Conservation (phyloP, 2,329 filamentous ascomycete species). For the Cordyceps cateniannulata region DNA sequence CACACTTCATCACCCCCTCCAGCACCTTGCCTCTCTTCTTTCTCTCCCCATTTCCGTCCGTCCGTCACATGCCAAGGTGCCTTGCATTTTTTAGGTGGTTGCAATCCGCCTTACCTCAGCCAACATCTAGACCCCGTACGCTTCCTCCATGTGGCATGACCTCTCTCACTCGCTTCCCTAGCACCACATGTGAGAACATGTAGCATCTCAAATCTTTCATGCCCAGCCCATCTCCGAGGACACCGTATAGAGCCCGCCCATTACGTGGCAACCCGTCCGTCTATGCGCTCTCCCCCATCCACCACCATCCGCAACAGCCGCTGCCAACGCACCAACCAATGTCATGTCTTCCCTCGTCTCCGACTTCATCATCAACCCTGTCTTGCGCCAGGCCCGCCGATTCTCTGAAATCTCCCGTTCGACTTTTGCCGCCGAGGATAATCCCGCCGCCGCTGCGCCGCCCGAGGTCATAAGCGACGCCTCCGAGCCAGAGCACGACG, state of each 20-base stretch:
- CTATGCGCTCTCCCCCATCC: not conserved
- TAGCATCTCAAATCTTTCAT: not conserved
- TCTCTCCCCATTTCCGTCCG: not conserved
- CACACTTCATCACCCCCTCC: not conserved
- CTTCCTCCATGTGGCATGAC: not conserved
- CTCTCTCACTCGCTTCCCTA: not conserved
- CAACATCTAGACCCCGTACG: not conserved
- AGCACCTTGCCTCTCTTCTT: not conserved
- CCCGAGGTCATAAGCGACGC: slow-evolving; percentile 23
- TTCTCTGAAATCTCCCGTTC: slow-evolving; percentile 47
- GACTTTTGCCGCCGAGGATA: slow-evolving; percentile 30
- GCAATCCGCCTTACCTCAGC: not conserved
- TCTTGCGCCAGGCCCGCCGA: slow-evolving; percentile 58
- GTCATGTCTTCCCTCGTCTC: slow-evolving; percentile 58
- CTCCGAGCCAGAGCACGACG: slow-evolving; percentile 14
- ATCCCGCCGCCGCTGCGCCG: slow-evolving; percentile 18
- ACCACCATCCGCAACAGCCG: not conserved
- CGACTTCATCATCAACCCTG: slow-evolving; percentile 60
- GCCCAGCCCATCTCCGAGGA: not conserved
- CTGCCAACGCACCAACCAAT: slow-evolving; percentile 10
- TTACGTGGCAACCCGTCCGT: not conserved
- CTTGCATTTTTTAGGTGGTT: not conserved
- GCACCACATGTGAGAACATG: not conserved
- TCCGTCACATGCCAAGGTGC: slow-evolving; percentile 1
- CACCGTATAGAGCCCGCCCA: not conserved